Base-by-base conservation (phyloP, 306 rosid genomes). In the Rosa multiflora region DNA sequence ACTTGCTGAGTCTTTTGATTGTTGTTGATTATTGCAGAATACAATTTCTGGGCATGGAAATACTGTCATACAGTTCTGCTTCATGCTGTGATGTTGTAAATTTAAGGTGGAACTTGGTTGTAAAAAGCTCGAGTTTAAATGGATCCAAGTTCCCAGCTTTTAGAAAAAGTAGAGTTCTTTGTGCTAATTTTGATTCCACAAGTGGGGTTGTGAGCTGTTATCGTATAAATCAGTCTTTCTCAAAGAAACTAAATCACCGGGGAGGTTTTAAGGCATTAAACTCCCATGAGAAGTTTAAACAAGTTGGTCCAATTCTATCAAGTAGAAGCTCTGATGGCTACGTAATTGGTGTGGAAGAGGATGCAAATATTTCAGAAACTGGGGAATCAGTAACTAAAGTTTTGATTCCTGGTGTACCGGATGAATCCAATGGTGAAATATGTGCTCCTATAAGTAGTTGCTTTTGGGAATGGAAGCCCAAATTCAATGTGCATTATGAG, bases 381-480 rank as follows among this genome's bases (percentile, higher is more conserved):
- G 90, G 77, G 61, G 81, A 80, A 77, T 70, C 89, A 9, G 73
- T 62, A 3, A 76, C 84, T 11, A 90, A 89, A 82, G 86, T 91
- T 81, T 79, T 73, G 56, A 84, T 94, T 82, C 97, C 95, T 5
- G 88, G 93, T 74, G 35, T 94, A 67, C 99, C 99, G 3, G 90
- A 86, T 46, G 91, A 82, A 66, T 81, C 87, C 5, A 88, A 85
- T 66, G 94, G 92, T 4, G 96, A 92, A 79, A 64, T 79, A 43
- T 79, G 88, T 78, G 95, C 91, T n/a, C 71, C 82, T 14, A 64
- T 94, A 43, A 86, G 85, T 74, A 91, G 99, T 83, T 88, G 97
- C 59, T 94, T 88, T 43, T 92, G 97, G 97, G 83, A 92, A 71
- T 94, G 97, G 97, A 94, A 86, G 86, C 97, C 98, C 53, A 94